These are phyloP conservation scores for Pestalotiopsis sp. DNA, from an alignment of 2,329 filamentous ascomycete species.

Conservation along the genomic window DNA sequence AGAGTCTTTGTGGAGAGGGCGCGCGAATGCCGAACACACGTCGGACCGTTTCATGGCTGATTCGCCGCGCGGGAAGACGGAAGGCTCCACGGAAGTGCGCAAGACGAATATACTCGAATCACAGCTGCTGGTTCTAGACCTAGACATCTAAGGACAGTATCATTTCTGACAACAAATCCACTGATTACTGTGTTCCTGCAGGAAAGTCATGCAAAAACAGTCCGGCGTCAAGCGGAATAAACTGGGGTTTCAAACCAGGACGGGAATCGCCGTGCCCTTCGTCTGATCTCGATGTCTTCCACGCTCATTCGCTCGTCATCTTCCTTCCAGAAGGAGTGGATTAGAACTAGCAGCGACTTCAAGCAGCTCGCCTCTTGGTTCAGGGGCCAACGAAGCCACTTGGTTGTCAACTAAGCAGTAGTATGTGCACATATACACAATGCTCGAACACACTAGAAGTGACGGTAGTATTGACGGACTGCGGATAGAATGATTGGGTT, in stretches of 20 bases:
- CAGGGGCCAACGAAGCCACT: not conserved
- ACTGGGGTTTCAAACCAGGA: not conserved
- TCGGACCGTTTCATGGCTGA: not conserved
- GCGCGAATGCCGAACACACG: not conserved
- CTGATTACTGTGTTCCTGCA: not conserved
- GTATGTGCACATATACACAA: not conserved
- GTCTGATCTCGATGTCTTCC: not conserved
- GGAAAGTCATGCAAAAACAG: not conserved
- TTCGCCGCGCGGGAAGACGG: not conserved
- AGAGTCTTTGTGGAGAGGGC: not conserved
- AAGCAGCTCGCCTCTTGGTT: not conserved
- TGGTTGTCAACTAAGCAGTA: not conserved
- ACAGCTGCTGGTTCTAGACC: not conserved
- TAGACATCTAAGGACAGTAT: not conserved
- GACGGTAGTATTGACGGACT: not conserved
- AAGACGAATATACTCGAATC: not conserved
- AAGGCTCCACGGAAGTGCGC: not conserved
- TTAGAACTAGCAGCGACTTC: not conserved
- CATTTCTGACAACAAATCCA: not conserved
- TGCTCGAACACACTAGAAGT: not conserved
- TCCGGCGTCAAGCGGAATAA: not conserved
- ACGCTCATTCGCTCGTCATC: not conserved
- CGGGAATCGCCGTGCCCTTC: not conserved
- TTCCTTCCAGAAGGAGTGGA: not conserved
- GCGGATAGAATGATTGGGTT: not conserved